phyloP scores from a whole-genome alignment of 179 eudicot species.

The Beta lomatogona region DNA sequence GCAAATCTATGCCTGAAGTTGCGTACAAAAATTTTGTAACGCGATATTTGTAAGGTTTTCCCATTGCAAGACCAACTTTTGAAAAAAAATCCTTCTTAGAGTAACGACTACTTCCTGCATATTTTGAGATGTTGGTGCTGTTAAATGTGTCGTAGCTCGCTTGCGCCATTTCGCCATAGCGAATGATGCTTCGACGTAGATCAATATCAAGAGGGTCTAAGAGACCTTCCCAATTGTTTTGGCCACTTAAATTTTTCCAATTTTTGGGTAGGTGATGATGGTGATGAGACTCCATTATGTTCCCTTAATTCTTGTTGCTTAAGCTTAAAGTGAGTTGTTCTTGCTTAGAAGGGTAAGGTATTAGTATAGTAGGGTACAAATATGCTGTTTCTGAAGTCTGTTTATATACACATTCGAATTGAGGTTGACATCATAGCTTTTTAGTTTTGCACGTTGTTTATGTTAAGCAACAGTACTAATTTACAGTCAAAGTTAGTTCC shows the following conservation, averaged over 20 bases:
- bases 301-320: not conserved
- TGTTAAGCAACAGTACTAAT: not conserved
- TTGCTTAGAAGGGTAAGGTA: not conserved
- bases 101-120: slow-evolving; percentile 60
- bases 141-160: slow-evolving; percentile 61
- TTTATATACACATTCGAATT: not conserved
- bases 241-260: slow-evolving; percentile 66
- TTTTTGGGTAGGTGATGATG: slow-evolving; percentile 35
- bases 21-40: slow-evolving; percentile 78
- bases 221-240: slow-evolving; percentile 59
- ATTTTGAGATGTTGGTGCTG: slow-evolving; percentile 46
- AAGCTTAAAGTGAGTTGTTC: not conserved
- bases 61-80: slow-evolving; percentile 42
- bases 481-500: not conserved
- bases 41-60: slow-evolving; percentile 54
- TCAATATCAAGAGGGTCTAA: slow-evolving; percentile 67
- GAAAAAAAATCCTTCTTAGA: slow-evolving; percentile 42
- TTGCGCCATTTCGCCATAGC: slow-evolving; percentile 70
- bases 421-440: slow-evolving; percentile 5
- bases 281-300: slow-evolving; percentile 17
- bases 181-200: slow-evolving; percentile 63
- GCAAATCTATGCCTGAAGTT: slow-evolving; percentile 54
- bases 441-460: not conserved
- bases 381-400: not conserved
- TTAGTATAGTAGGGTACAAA: not conserved